phyloP scores from a whole-genome alignment of 192 early-diverging fungal species.

The Entrophospora sp. region DNA sequence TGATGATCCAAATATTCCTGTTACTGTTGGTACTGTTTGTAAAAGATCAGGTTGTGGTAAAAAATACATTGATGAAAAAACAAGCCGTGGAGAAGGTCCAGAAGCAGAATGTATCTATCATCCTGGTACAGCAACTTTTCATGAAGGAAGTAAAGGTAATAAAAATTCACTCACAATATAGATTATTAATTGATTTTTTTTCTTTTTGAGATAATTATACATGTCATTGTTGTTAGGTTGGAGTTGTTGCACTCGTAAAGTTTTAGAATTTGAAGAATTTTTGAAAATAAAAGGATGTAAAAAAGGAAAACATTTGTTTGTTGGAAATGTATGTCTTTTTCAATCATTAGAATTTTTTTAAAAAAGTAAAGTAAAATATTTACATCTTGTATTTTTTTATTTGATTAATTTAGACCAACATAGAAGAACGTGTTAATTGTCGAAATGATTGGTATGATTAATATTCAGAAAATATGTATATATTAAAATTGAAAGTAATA shows the following conservation, averaged over 20 bases:
- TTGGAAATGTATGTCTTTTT: too few species aligned
- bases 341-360: too few species aligned
- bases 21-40: conserved; percentile 71
- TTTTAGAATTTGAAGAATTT: conserved; percentile 97
- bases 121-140: conserved; percentile 88
- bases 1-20: conserved; percentile 64
- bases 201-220: too few species aligned
- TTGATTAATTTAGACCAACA: too few species aligned
- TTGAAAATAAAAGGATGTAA: conserved; percentile 89
- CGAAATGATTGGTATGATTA: too few species aligned
- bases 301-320: conserved; percentile 81
- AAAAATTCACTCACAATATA: too few species aligned
- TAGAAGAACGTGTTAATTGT: too few species aligned
- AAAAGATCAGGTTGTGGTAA: conserved; percentile 74
- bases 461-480: too few species aligned
- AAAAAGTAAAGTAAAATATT: too few species aligned
- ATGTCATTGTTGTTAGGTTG: conserved; percentile 40
- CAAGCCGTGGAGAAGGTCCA: conserved; percentile 37
- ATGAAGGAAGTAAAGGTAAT: conserved; percentile 87
- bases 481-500: too few species aligned
- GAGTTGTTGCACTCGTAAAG: conserved; percentile 89
- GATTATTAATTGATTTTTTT: too few species aligned
- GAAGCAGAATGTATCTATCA: conserved; percentile 74
- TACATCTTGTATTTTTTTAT: too few species aligned
- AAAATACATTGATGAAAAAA: conserved; percentile 51